phyloP scores from a whole-genome alignment of 2,329 filamentous ascomycete genomes.

The Aspergillus candidus region DNA sequence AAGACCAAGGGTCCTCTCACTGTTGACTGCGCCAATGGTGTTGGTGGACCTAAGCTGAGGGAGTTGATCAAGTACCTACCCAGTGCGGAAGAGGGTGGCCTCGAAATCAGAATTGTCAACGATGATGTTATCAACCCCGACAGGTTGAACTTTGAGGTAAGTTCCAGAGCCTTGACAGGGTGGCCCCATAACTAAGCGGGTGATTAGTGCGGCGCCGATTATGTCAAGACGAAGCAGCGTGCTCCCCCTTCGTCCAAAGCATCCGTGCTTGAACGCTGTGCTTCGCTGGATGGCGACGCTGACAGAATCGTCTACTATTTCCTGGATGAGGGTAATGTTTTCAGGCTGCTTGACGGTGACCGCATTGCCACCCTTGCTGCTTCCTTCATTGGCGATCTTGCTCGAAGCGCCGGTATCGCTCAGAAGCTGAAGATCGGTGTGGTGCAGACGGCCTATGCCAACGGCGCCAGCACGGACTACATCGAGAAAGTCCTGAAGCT shows the following conservation, averaged over 20 bases:
- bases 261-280: slow-evolving; percentile 68
- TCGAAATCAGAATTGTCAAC: slow-evolving; percentile 84
- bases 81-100: slow-evolving; percentile 56
- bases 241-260: slow-evolving; percentile 79
- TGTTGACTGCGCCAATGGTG: slow-evolving; percentile 94
- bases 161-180: slow-evolving; percentile 16
- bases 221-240: slow-evolving; percentile 93
- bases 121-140: slow-evolving; percentile 89
- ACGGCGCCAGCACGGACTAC: slow-evolving; percentile 89
- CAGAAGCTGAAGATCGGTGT: slow-evolving; percentile 85
- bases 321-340: slow-evolving; percentile 71
- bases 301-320: slow-evolving; percentile 96
- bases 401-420: slow-evolving; percentile 69
- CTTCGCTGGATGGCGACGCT: slow-evolving; percentile 90
- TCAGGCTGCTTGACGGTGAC: slow-evolving; percentile 92
- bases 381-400: slow-evolving; percentile 85
- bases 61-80: slow-evolving; percentile 82
- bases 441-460: slow-evolving; percentile 96
- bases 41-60: slow-evolving; percentile 83
- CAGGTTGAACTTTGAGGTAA: slow-evolving; percentile 78
- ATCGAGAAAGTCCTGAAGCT: slow-evolving; percentile 82
- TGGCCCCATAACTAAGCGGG: slow-evolving; percentile 11
- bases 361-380: slow-evolving; percentile 92
- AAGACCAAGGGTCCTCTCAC: slow-evolving; percentile 68
- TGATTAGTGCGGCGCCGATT: slow-evolving; percentile 81